These are phyloP conservation scores for Dipodascus geniculatus DNA, from an alignment of 805 yeast genomes.

Conservation along the genomic window DNA sequence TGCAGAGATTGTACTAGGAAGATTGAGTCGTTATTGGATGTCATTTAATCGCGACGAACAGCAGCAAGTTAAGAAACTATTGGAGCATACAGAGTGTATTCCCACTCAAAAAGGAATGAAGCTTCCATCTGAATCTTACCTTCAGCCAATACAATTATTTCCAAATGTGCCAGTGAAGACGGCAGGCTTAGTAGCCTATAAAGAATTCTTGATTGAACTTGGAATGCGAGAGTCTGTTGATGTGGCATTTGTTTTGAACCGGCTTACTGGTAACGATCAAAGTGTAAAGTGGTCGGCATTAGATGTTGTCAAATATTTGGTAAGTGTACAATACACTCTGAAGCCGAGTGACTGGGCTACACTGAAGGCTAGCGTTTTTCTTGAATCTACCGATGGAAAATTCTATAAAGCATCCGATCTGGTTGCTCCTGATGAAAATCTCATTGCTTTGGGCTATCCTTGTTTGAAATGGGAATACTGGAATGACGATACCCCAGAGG, in stretches of 20 bases:
- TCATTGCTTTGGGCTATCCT: conserved; percentile 20
- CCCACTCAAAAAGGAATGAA: conserved; percentile 30
- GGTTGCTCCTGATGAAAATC: conserved; percentile 22
- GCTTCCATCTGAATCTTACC: conserved; percentile 24
- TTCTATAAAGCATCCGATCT: conserved; percentile 18
- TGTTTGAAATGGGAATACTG: conserved; percentile 21
- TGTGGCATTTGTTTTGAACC: conserved; percentile 26
- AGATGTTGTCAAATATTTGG: conserved; percentile 26
- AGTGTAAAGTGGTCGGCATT: conserved; percentile 24
- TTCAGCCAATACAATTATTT: conserved; percentile 23
- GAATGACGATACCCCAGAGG: conserved; percentile 19
- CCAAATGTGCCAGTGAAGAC: conserved; percentile 27
- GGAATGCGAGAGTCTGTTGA: conserved; percentile 30
- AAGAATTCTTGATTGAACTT: conserved; percentile 16
- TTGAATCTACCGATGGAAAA: conserved; percentile 14
- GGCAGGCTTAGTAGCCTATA: conserved; percentile 12
- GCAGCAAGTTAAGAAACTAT: conserved; percentile 5
- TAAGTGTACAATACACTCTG: conserved; percentile 17
- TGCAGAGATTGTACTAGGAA: conserved; percentile 17
- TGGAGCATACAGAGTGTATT: conserved; percentile 19
- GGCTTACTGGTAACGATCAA: conserved; percentile 17
- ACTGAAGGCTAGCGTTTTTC: conserved; percentile 21
- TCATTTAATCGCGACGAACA: conserved; percentile 7
- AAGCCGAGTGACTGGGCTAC: conserved; percentile 23
- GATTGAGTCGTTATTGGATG: conserved; percentile 19